Percentiles rank a stretch among this genome's conserved stretches.
phyloP scores from a whole-genome alignment of 2,329 filamentous ascomycete species.

The Ploettnerulaceae sp. region DNA sequence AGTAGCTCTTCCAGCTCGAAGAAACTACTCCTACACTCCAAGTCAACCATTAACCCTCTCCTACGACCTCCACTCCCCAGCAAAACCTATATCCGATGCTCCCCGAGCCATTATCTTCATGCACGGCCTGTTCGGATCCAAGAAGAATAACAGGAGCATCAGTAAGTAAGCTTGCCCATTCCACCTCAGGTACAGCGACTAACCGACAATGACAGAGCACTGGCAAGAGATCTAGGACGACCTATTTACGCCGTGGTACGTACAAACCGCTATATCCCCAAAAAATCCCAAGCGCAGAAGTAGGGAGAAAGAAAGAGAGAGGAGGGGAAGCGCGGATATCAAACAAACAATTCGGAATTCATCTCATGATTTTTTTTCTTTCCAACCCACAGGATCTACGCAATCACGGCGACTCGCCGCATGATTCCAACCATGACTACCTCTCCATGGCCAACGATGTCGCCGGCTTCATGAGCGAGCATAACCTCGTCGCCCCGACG shows the following conservation, averaged over 20 bases:
- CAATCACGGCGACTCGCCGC: constrained; percentile 89
- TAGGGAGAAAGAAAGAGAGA: no score
- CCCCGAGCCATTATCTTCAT: constrained; percentile 73
- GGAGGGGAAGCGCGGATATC: no score
- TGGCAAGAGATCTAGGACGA: constrained; percentile 75
- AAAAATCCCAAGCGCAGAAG: no score
- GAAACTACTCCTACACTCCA: constrained; percentile 2
- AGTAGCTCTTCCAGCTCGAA: constrained; percentile 10
- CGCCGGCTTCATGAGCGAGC: constrained; percentile 67
- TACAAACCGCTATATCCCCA: constrained; percentile 15
- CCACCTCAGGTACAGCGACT: constrained; percentile 7
- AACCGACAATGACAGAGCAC: constrained; percentile 48
- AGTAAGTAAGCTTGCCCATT: constrained; percentile 64
- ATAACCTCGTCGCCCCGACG: constrained; percentile 64
- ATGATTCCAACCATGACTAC: constrained; percentile 74
- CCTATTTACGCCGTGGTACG: constrained; percentile 77
- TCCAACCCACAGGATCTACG: constrained; percentile 82
- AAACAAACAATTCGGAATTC: no score
- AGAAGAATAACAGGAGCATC: constrained; percentile 89
- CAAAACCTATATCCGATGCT: constrained; percentile 40
- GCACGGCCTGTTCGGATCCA: constrained; percentile 90
- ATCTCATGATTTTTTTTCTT: no score
- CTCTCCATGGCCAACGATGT: constrained; percentile 77
- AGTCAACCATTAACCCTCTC: constrained; percentile 39
- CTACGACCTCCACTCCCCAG: constrained; percentile 64